Conservation (phyloP, 805 yeast species). For the Myxozyma neglecta region DNA sequence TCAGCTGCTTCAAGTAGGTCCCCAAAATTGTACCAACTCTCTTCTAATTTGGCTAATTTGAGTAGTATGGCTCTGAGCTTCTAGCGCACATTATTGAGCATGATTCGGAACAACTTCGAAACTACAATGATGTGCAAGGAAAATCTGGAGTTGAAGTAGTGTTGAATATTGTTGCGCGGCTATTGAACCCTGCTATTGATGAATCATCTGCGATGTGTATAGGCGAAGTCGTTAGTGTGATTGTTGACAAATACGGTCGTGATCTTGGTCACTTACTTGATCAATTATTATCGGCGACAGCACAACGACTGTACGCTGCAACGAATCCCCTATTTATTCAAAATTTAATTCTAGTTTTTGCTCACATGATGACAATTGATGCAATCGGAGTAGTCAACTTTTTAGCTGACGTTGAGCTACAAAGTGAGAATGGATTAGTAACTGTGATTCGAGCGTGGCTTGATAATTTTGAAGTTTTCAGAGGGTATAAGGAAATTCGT, state of each 20-base stretch:
- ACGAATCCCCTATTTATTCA: slow-evolving; percentile 73
- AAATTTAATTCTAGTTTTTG: slow-evolving; percentile 72
- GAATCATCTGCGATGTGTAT: slow-evolving; percentile 82
- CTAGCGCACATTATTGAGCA: slow-evolving; percentile 59
- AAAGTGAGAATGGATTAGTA: slow-evolving; percentile 47
- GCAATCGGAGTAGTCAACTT: slow-evolving; percentile 65
- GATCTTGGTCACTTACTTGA: slow-evolving; percentile 45
- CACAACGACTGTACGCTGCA: slow-evolving; percentile 63
- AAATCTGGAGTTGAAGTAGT: slow-evolving; percentile 55
- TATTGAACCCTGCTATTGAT: slow-evolving; percentile 64
- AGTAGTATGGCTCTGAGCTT: slow-evolving; percentile 67
- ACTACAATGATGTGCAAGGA: slow-evolving; percentile 30
- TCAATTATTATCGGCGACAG: slow-evolving; percentile 72
- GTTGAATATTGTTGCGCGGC: slow-evolving; percentile 64
- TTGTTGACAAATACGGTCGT: slow-evolving; percentile 50
- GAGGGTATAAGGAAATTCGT: slow-evolving; percentile 73
- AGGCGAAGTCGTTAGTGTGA: slow-evolving; percentile 63
- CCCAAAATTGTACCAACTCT: neutral
- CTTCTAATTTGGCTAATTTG: neutral
- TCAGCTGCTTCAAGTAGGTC: slow-evolving; percentile 23
- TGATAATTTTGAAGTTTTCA: slow-evolving; percentile 70
- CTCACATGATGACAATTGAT: slow-evolving; percentile 63
- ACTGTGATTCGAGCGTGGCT: slow-evolving; percentile 79
- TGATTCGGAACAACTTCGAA: slow-evolving; percentile 37
- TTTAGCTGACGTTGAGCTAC: slow-evolving; percentile 43